These are phyloP conservation scores for Metarhizium album DNA, from an alignment of 2,329 filamentous ascomycete genomes.

Conservation along the genomic window DNA sequence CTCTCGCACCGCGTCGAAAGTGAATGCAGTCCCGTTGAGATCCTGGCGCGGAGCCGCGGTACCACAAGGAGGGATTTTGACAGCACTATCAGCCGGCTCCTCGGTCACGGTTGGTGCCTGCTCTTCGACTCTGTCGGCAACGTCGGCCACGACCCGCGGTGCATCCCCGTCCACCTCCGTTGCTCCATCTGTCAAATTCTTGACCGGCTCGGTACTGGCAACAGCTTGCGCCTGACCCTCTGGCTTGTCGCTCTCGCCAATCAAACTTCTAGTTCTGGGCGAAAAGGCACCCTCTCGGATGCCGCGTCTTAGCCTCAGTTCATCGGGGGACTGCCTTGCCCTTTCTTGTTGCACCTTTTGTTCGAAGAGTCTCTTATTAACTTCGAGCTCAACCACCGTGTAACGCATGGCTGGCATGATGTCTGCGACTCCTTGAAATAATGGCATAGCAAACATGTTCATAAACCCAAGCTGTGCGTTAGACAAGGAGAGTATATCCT, in stretches of 20 bases:
- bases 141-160: slow-evolving; percentile 14
- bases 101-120: slow-evolving; percentile 6
- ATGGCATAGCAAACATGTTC: slow-evolving; percentile 85
- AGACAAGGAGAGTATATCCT: slow-evolving; percentile 71
- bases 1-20: slow-evolving; percentile 36
- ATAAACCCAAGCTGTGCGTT: slow-evolving; percentile 93
- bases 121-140: slow-evolving; percentile 14
- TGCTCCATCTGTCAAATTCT: slow-evolving; percentile 12
- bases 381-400: slow-evolving; percentile 68
- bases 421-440: slow-evolving; percentile 81
- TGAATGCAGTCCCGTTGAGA: slow-evolving; percentile 31
- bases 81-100: slow-evolving; percentile 6
- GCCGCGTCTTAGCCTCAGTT: slow-evolving; percentile 24
- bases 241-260: slow-evolving; percentile 17
- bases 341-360: slow-evolving; percentile 54
- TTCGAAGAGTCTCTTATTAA: slow-evolving; percentile 68
- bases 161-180: slow-evolving; percentile 13
- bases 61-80: not conserved
- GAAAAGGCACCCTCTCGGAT: slow-evolving; percentile 32
- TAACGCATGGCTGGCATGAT: slow-evolving; percentile 79
- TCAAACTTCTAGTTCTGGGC: slow-evolving; percentile 33
- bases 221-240: slow-evolving; percentile 12
- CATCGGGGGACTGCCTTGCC: slow-evolving; percentile 29
- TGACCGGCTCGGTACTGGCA: slow-evolving; percentile 10
- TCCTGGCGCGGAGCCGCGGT: slow-evolving; percentile 20